These are phyloP conservation scores for Iris macrosiphon DNA, from an alignment of 106 monocot species.

Conservation along the genomic window DNA sequence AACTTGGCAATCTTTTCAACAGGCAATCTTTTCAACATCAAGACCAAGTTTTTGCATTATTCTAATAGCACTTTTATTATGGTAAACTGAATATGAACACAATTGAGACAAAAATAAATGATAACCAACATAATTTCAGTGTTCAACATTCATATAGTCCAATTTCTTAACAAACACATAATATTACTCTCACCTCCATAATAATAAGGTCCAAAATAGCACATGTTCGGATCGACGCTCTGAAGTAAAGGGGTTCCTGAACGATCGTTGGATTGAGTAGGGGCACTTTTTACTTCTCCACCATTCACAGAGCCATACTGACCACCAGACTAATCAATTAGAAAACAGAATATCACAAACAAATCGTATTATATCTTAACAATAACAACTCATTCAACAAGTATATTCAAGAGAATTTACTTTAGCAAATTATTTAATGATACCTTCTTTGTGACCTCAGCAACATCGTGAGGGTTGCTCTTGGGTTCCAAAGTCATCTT, in stretches of 20 bases:
- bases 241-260: slow-evolving; percentile 15
- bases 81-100: too few species aligned
- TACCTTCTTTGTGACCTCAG: slow-evolving; percentile 52
- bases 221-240: slow-evolving; percentile 5
- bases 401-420: too few species aligned
- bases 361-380: too few species aligned
- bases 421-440: not conserved
- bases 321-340: not conserved
- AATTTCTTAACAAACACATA: too few species aligned
- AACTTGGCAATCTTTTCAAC: too few species aligned
- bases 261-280: not conserved
- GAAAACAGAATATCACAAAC: not conserved
- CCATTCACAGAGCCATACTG: slow-evolving; percentile 16
- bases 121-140: too few species aligned
- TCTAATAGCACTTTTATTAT: too few species aligned
- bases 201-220: slow-evolving; percentile 26
- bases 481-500: slow-evolving; percentile 51
- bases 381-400: too few species aligned
- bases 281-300: slow-evolving; percentile 5
- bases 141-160: too few species aligned
- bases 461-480: slow-evolving; percentile 34
- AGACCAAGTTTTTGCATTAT: too few species aligned
- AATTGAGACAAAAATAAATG: too few species aligned
- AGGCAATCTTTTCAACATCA: not conserved
- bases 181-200: slow-evolving; percentile 56